Conservation (phyloP, 306 rosid species). For the Rubus parviflorus region DNA sequence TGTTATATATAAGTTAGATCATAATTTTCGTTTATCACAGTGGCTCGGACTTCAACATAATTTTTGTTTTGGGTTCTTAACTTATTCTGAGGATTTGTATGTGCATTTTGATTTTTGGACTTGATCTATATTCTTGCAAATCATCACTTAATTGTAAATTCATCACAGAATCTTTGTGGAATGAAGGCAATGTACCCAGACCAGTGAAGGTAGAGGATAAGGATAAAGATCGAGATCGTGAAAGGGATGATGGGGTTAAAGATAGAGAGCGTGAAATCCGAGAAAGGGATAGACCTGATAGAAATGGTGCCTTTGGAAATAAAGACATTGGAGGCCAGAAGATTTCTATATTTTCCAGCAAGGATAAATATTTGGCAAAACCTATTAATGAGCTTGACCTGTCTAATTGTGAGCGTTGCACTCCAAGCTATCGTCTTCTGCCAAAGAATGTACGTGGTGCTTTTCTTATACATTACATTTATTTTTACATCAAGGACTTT, state of each 20-base stretch:
- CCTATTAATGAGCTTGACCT: constrained; percentile 98
- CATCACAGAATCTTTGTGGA: constrained; percentile 75
- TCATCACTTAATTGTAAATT: constrained; percentile 23
- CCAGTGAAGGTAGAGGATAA: constrained; percentile 73
- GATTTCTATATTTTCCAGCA: constrained; percentile 71
- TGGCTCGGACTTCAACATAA: constrained; percentile 12
- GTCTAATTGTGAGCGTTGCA: constrained; percentile 91
- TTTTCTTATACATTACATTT: constrained; percentile 14
- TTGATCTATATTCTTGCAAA: constrained; percentile 13
- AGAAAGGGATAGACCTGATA: constrained; percentile 71
- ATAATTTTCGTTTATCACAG: constrained; percentile 24
- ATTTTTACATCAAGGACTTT: constrained; percentile 8
- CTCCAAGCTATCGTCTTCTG: constrained; percentile 93
- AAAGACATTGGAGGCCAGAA: constrained; percentile 73
- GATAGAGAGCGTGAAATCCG: constrained; percentile 76
- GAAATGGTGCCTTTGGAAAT: constrained; percentile 41
- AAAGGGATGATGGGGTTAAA: constrained; percentile 68
- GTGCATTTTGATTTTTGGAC: constrained; percentile 10
- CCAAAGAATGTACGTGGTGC: constrained; percentile 72
- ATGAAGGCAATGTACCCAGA: constrained; percentile 66
- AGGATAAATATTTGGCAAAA: constrained; percentile 85
- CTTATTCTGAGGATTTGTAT: background rate
- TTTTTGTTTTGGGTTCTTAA: background rate
- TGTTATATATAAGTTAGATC: constrained; percentile 19
- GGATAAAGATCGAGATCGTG: constrained; percentile 65